Conservation (phyloP, 495 filamentous ascomycete genomes). For the Lasiosphaeria miniovina region DNA sequence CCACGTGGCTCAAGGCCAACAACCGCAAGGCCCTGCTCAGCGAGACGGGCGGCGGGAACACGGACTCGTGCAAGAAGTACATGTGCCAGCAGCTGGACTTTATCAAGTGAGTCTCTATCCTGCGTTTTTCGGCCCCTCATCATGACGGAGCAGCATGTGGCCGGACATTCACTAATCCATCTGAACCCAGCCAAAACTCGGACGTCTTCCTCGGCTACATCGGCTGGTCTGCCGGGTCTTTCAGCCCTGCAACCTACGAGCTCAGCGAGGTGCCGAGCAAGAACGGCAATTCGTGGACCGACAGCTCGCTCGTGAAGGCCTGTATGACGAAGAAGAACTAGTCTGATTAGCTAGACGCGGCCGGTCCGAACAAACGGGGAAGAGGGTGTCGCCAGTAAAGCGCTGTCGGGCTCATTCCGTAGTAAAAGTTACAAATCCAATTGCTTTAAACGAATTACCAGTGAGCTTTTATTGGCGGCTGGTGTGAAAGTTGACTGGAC, state of each 20-base stretch:
- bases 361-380: no score
- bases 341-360: no score
- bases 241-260: slow-evolving; percentile 33
- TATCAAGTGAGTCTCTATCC: slow-evolving; percentile 25
- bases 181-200: slow-evolving; percentile 32
- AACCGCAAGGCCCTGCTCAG: slow-evolving; percentile 48
- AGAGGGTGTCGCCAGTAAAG: no score
- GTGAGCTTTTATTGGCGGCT: no score
- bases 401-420: no score
- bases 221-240: slow-evolving; percentile 53
- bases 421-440: no score
- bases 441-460: no score
- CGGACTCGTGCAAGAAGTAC: slow-evolving; percentile 38
- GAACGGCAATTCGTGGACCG: slow-evolving; percentile 36
- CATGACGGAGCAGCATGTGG: not conserved
- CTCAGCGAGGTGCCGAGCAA: slow-evolving; percentile 44
- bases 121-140: not conserved
- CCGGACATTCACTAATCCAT: not conserved
- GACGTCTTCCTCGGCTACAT: slow-evolving; percentile 54
- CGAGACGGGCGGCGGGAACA: slow-evolving; percentile 54
- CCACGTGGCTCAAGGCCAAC: slow-evolving; percentile 45
- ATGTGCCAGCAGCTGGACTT: slow-evolving; percentile 38
- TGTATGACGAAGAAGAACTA: slow-evolving; percentile 27
- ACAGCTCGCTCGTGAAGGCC: slow-evolving; percentile 40
- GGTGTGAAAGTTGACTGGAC: no score